Percentiles rank a stretch among this genome's conserved stretches.
Evolutionary conservation across 2,329 filamentous ascomycete genomes (phyloP).

Genomic region (Trichoderma sp.): DNA sequence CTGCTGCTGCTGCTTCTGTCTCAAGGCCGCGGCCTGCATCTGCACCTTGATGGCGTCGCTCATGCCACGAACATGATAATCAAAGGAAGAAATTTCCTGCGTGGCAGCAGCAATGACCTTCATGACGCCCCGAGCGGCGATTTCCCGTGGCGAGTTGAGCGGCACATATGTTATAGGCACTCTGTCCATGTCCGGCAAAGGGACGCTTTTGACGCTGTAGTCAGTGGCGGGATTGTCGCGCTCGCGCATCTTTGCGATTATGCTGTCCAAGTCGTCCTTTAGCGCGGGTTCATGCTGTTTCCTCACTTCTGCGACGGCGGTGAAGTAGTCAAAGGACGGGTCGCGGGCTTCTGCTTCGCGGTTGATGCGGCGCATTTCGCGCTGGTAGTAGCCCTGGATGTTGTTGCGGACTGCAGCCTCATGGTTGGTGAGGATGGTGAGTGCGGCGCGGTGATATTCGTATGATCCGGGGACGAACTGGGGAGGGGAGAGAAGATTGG

Average conservation of each 20-base stretch:
- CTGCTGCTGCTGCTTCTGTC: background rate
- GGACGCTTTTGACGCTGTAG: constrained; percentile 21
- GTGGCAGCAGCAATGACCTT: constrained; percentile 23
- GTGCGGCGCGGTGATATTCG: constrained; percentile 24
- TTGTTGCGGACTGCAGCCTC: constrained; percentile 30
- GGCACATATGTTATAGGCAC: background rate
- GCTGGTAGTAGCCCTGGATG: constrained; percentile 30
- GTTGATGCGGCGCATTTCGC: constrained; percentile 34
- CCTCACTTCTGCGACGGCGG: background rate
- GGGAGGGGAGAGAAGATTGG: constrained; percentile 26
- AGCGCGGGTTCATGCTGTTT: background rate
- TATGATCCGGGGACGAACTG: constrained; percentile 18
- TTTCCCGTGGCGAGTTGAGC: constrained; percentile 25
- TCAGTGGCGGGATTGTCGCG: constrained; percentile 23
- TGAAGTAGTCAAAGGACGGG: background rate
- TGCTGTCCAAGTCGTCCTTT: constrained; percentile 22
- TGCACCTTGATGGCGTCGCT: constrained; percentile 25
- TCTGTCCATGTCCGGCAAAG: constrained; percentile 23
- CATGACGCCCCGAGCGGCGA: constrained; percentile 25
- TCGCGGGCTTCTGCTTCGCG: constrained; percentile 19
- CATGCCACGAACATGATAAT: constrained; percentile 23
- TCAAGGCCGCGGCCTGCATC: background rate
- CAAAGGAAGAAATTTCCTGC: constrained; percentile 26
- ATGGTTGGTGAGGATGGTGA: constrained; percentile 29
- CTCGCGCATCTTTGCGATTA: constrained; percentile 34